Percentiles rank a stretch among this genome's conserved stretches.
Conservation (phyloP, 2,329 filamentous ascomycete species). For the Aureobasidium musti region DNA sequence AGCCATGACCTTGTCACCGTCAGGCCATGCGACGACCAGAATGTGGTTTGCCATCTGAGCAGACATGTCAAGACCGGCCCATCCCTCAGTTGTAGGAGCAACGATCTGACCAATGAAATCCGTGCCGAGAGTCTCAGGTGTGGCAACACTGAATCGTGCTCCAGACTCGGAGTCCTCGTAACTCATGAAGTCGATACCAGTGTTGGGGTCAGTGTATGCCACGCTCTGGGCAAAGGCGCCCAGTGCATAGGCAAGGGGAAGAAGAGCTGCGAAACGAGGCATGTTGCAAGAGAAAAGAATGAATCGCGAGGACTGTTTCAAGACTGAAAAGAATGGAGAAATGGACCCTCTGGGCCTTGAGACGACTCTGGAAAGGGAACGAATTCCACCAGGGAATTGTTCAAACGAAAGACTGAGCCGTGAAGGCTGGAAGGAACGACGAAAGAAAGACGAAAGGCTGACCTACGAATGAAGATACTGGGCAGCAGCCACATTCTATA, state of each 20-base stretch:
- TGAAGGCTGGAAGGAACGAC: constrained; percentile 29
- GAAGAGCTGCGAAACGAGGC: constrained; percentile 30
- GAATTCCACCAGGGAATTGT: constrained; percentile 19
- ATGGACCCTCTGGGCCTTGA: constrained; percentile 29
- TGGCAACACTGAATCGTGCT: constrained; percentile 54
- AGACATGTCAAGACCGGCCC: constrained; percentile 53
- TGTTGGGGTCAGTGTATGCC: constrained; percentile 48
- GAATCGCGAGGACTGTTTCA: constrained; percentile 8
- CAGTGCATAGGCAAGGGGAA: constrained; percentile 25
- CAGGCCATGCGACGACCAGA: constrained; percentile 55
- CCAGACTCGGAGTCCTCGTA: constrained; percentile 46
- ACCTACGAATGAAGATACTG: neutral
- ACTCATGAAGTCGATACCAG: constrained; percentile 51
- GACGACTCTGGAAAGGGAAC: constrained; percentile 22
- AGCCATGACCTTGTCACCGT: constrained; percentile 49
- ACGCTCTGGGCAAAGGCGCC: constrained; percentile 30
- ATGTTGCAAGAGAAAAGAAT: constrained; percentile 17
- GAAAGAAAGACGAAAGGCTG: neutral
- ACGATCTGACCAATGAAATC: constrained; percentile 61
- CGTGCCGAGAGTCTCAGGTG: constrained; percentile 52
- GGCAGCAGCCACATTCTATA: neutral
- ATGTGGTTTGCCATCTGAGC: constrained; percentile 53
- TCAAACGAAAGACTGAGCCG: constrained; percentile 24
- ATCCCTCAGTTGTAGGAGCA: constrained; percentile 50
- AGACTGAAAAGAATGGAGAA: constrained; percentile 15